phyloP scores from a whole-genome alignment of 164 flowering plant genomes.

The Magnolia sinica region DNA sequence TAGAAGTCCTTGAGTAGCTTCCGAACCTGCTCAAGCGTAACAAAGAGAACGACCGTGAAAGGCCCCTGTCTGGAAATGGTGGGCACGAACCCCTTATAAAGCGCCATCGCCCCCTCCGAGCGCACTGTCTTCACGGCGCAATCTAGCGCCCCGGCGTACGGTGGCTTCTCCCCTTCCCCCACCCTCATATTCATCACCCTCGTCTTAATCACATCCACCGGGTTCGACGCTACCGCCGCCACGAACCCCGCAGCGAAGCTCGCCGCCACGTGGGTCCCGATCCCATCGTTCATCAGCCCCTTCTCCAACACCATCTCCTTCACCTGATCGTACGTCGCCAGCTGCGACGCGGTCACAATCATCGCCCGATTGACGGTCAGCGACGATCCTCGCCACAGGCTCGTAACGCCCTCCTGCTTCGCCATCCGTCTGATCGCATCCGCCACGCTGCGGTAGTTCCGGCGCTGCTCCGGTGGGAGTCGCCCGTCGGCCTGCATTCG shows the following conservation, averaged over 20 bases:
- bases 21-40: constrained; percentile 82
- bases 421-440: constrained; percentile 69
- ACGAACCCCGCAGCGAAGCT: constrained; percentile 89
- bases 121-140: constrained; percentile 72
- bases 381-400: constrained; percentile 88
- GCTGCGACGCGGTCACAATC: constrained; percentile 88
- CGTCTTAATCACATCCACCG: constrained; percentile 87
- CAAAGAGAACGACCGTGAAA: constrained; percentile 81
- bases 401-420: constrained; percentile 54
- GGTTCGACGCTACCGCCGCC: constrained; percentile 81
- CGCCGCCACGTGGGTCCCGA: constrained; percentile 81
- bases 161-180: constrained; percentile 51
- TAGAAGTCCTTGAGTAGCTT: constrained; percentile 64
- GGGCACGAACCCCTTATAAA: constrained; percentile 85
- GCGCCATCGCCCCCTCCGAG: constrained; percentile 78
- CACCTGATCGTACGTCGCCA: constrained; percentile 82
- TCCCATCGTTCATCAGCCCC: constrained; percentile 59
- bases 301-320: constrained; percentile 65
- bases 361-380: constrained; percentile 89
- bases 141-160: constrained; percentile 76
- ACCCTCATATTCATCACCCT: constrained; percentile 94
- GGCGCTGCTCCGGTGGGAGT: constrained; percentile 59
- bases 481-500: constrained; percentile 93
- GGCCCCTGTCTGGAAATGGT: constrained; percentile 91
- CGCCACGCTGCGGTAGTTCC: constrained; percentile 70